These are phyloP conservation scores for Cordyceps tenuipes DNA, from an alignment of 2,329 filamentous ascomycete species.

Conservation along the genomic window DNA sequence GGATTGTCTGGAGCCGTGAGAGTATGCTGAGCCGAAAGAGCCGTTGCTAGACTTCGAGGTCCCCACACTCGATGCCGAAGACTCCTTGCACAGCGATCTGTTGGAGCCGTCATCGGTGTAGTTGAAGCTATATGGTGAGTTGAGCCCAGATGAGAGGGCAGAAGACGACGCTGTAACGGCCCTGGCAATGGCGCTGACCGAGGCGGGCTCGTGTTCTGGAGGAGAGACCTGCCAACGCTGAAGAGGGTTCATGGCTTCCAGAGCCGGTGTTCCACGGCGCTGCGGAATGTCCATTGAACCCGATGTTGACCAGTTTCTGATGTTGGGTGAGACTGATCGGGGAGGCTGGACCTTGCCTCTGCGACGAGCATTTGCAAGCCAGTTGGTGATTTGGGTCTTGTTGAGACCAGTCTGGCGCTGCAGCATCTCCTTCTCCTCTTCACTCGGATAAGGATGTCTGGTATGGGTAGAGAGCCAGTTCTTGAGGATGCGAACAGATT, in stretches of 20 bases:
- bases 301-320: constrained; percentile 47
- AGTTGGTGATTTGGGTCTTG: constrained; percentile 79
- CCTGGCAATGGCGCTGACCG: constrained; percentile 48
- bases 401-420: constrained; percentile 72
- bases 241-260: constrained; percentile 47
- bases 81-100: constrained; percentile 49
- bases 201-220: constrained; percentile 52
- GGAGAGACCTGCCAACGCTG: constrained; percentile 53
- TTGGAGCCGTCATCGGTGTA: constrained; percentile 54
- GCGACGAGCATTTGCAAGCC: constrained; percentile 83
- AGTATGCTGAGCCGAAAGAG: constrained; percentile 52
- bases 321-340: constrained; percentile 61
- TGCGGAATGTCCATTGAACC: constrained; percentile 67
- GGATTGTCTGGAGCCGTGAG: constrained; percentile 49
- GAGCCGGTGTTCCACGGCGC: constrained; percentile 45
- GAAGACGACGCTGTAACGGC: constrained; percentile 48
- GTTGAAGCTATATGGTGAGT: constrained; percentile 49
- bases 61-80: constrained; percentile 51
- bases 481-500: constrained; percentile 72
- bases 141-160: constrained; percentile 43
- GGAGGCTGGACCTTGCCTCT: constrained; percentile 68
- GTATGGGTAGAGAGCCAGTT: constrained; percentile 76
- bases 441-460: constrained; percentile 79
- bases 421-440: constrained; percentile 75
- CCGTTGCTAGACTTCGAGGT: constrained; percentile 53